Evolutionary conservation across 768 basidiomycete genomes (phyloP), one percentile per base, ranked within the genome.

Genomic region (Termitomyces sp.): DNA sequence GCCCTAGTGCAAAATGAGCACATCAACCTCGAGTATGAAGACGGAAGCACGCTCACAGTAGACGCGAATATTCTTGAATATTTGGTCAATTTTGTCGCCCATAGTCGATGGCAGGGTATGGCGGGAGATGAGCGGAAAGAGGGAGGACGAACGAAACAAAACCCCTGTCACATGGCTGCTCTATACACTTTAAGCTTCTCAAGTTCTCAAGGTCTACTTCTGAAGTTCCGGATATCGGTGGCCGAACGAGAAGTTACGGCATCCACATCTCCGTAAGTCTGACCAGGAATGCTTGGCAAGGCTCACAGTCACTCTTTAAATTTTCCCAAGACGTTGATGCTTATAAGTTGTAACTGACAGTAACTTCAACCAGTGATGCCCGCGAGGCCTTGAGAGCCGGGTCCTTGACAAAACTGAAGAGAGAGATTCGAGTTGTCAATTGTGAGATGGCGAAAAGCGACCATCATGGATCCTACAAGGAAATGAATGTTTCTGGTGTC

Each of bases 131-230:
- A 35, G 20, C 11, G 50, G 18, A 12, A 35, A 18, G 28, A 28
- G 28, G 28, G 28, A 36, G n/a, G 2, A 35, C 11, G 52, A 15
- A 91, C 75, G 45, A 57, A 49, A 28, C 2, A 11, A 32, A 16
- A 32, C 13, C 9, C 16, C 24, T 16, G 8, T 49, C 48, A 49
- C 48, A 49, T 20, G 48, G 16, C 42, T 20, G n/a, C n/a, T n/a
- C n/a, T n/a, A n/a, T n/a, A n/a, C n/a, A n/a, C n/a, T n/a, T n/a
- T n/a, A n/a, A n/a, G n/a, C n/a, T n/a, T n/a, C n/a, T n/a, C n/a
- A n/a, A n/a, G n/a, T n/a, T n/a, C n/a, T n/a, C n/a, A n/a, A n/a
- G n/a, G n/a, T n/a, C n/a, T n/a, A n/a, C n/a, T n/a, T n/a, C n/a
- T n/a, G 18, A 42, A 44, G 9, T 20, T 49, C 48, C 2, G 8